Evolutionary conservation across 805 yeast genomes (phyloP).

Genomic region (Danielia reshetovae): DNA sequence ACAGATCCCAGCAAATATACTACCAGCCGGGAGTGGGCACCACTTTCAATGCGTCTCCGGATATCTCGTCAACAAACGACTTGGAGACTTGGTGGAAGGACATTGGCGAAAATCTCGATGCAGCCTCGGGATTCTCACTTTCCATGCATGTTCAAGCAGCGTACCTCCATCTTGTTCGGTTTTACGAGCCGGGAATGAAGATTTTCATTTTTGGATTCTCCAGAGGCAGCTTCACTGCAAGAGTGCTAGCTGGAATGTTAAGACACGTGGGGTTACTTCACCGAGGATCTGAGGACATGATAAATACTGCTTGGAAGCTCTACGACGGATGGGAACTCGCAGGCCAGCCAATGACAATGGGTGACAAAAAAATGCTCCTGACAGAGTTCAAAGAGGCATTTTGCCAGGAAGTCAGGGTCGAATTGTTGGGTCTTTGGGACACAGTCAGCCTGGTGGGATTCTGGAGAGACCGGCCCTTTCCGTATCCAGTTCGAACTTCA

Average conservation of each 20-base stretch:
- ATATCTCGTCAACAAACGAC: slow-evolving; percentile 31
- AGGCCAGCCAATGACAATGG: slow-evolving; percentile 3
- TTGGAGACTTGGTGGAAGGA: too few species aligned
- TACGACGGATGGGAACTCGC: slow-evolving; percentile 52
- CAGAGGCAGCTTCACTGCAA: slow-evolving; percentile 64
- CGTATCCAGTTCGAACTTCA: slow-evolving; percentile 48
- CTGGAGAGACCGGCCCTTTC: slow-evolving; percentile 53
- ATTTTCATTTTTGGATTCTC: slow-evolving; percentile 57
- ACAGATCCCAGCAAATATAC: slow-evolving; percentile 43
- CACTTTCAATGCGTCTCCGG: slow-evolving; percentile 23
- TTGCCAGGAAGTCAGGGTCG: slow-evolving; percentile 42
- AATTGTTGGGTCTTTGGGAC: slow-evolving; percentile 67
- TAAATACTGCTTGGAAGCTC: slow-evolving; percentile 58
- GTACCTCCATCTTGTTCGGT: slow-evolving; percentile 47
- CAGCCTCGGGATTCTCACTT: slow-evolving; percentile 50
- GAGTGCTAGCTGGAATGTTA: slow-evolving; percentile 63
- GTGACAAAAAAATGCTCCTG: slow-evolving; percentile 38
- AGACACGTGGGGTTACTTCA: slow-evolving; percentile 59
- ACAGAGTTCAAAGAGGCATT: slow-evolving; percentile 55
- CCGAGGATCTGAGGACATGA: slow-evolving; percentile 52
- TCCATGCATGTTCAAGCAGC: slow-evolving; percentile 58
- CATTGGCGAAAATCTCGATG: too few species aligned
- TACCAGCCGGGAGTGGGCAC: slow-evolving; percentile 70
- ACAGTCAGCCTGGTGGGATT: slow-evolving; percentile 66
- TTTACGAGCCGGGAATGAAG: slow-evolving; percentile 47